Base-by-base conservation (phyloP, 129 eudicot genomes). In the Arctium lappa region DNA sequence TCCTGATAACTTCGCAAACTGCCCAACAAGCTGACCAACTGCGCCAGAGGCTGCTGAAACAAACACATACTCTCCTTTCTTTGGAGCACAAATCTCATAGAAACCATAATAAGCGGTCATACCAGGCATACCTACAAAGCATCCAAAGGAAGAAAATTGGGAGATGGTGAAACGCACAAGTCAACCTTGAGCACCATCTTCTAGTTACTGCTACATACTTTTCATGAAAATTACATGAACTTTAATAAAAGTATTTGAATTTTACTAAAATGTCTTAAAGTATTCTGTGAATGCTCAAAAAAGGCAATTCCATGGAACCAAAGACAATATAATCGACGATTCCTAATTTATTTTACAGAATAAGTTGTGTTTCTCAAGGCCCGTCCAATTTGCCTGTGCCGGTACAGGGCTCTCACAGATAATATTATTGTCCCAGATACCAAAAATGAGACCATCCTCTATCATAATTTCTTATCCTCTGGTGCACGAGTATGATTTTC, bases 11-110 rank as follows among this genome's bases (percentile, higher is more conserved):
- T 89, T 89, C 6, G 96, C 96, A 63, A 91, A 88, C 62, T 89
- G 93, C 2, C 96, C 93, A 63, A 89, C 92, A 62, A 91, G 90
- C 82, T 91, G 96, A 69, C 96, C 96, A 70, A 91, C 93, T 2
- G 97, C 97, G 1, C 97, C 97, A 3, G 93, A 89, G 44, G 97
- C 97, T 1, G 93, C 91, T 33, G 97, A 91, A 69, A 91, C 82
- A 37, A 66, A 91, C 6, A 91, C 90, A 36, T 66, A 56, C 68
- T 91, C 97, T 39, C 93, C 97, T 66, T 86, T 86, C 87, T 89
- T 89, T 2, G 97, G 97, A 75, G 84, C 5, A 39, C 90, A 86
- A 15, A 89, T 37, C 82, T 89, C 93, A 69, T 75, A 82, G 56
- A 91, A 88, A 36, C 97, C 97, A 75, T 31, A 84, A 82, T 91